Conservation (phyloP, 257 asterid genomes). For the Anisodus acutangulus region DNA sequence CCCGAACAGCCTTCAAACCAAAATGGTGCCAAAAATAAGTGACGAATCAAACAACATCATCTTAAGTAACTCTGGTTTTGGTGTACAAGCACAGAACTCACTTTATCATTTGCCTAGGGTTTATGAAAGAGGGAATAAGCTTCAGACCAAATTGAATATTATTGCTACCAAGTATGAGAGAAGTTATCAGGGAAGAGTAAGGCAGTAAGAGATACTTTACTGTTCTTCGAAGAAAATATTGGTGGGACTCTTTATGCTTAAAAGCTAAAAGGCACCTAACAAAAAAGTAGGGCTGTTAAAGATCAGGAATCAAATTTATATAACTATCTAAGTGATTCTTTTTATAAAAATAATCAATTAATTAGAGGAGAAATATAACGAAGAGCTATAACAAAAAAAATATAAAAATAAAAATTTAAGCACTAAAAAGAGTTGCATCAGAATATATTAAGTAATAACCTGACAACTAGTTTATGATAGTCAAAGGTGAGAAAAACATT, state of each 20-base stretch:
- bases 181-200: not conserved
- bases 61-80: not conserved
- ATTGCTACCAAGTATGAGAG: not conserved
- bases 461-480: not conserved
- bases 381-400: not conserved
- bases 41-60: not conserved
- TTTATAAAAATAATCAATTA: not conserved
- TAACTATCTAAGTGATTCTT: conserved; percentile 7
- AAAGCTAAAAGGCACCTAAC: not conserved
- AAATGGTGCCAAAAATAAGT: not conserved
- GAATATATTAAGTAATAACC: not conserved
- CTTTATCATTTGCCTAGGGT: not conserved
- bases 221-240: not conserved
- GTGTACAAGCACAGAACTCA: not conserved
- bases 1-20: not conserved
- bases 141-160: not conserved
- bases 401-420: not conserved
- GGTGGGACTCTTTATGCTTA: not conserved
- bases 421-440: conserved; percentile 8
- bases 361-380: not conserved
- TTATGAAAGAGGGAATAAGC: conserved; percentile 14
- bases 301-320: conserved; percentile 8
- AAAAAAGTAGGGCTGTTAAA: not conserved
- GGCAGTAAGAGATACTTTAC: not conserved
- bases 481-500: conserved; percentile 13